A percentile compares a stretch with the other conserved stretches of the same genome.
phyloP scores from a whole-genome alignment of 495 filamentous ascomycete genomes.

The Penicillium paradoxum region DNA sequence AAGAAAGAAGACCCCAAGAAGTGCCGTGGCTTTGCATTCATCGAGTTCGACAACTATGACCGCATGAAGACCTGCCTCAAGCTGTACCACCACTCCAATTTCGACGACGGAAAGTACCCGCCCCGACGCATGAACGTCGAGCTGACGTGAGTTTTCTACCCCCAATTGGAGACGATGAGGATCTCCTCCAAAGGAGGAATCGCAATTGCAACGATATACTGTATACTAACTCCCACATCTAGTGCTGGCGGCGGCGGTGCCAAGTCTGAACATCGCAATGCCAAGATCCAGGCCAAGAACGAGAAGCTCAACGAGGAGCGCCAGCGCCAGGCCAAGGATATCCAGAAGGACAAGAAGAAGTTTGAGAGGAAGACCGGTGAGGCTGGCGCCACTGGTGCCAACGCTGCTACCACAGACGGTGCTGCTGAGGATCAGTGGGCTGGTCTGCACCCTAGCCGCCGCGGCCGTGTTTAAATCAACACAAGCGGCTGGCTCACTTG shows the following conservation, averaged over 20 bases:
- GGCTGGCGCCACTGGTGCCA: slow-evolving; percentile 18
- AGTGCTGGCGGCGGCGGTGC: slow-evolving; percentile 70
- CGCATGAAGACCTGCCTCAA: slow-evolving; percentile 91
- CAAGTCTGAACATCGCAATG: slow-evolving; percentile 62
- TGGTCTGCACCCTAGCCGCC: slow-evolving; percentile 56
- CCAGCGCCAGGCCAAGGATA: slow-evolving; percentile 48
- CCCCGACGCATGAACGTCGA: slow-evolving; percentile 83
- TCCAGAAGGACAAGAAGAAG: slow-evolving; percentile 43
- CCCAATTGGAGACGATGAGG: background rate
- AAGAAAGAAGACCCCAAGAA: slow-evolving; percentile 58
- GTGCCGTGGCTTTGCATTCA: slow-evolving; percentile 83
- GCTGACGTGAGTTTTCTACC: slow-evolving; percentile 61
- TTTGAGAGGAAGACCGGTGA: slow-evolving; percentile 21
- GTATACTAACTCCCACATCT: slow-evolving; percentile 11
- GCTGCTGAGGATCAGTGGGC: slow-evolving; percentile 33
- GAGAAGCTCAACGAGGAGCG: slow-evolving; percentile 80
- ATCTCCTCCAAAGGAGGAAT: background rate
- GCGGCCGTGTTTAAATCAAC: slow-evolving; percentile 39
- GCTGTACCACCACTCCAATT: slow-evolving; percentile 79
- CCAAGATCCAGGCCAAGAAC: slow-evolving; percentile 83
- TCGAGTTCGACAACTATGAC: slow-evolving; percentile 87
- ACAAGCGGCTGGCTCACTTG: background rate
- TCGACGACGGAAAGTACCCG: slow-evolving; percentile 62
- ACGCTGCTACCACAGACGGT: slow-evolving; percentile 20
- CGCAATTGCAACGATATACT: background rate